A percentile compares a stretch with the other conserved stretches of the same genome.
phyloP scores from a whole-genome alignment of 108 stramenopile species.

The Phaeodactylum tricornutum region DNA sequence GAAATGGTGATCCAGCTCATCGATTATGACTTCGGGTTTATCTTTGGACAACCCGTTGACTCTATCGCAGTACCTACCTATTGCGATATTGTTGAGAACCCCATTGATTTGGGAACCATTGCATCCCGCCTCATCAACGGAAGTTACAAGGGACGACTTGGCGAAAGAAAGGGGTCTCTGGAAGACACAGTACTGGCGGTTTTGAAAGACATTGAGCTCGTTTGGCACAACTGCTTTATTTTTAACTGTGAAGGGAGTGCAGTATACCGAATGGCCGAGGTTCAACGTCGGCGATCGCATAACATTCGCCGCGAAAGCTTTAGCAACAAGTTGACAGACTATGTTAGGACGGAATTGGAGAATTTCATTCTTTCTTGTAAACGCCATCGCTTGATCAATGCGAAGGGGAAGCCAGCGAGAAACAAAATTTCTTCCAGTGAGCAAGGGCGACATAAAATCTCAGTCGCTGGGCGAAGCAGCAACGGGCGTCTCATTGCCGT shows the following conservation, averaged over 20 bases:
- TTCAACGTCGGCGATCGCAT: slow-evolving; percentile 30
- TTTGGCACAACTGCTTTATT: slow-evolving; percentile 72
- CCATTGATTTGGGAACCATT: slow-evolving; percentile 74
- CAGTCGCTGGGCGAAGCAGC: slow-evolving; percentile 1
- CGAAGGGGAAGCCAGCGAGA: slow-evolving; percentile 4
- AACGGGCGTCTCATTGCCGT: slow-evolving; percentile 37
- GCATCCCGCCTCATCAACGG: slow-evolving; percentile 35
- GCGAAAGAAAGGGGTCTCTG: slow-evolving; percentile 5
- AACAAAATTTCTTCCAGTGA: slow-evolving; percentile 8
- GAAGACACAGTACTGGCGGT: slow-evolving; percentile 30
- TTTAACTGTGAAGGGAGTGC: slow-evolving; percentile 56
- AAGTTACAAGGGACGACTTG: no score
- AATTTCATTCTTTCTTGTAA: slow-evolving; percentile 9
- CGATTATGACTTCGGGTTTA: slow-evolving; percentile 56
- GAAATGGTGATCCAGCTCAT: slow-evolving; percentile 41
- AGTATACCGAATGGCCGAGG: slow-evolving; percentile 57
- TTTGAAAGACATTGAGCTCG: slow-evolving; percentile 56
- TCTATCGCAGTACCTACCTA: slow-evolving; percentile 32
- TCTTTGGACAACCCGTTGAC: slow-evolving; percentile 58
- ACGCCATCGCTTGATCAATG: slow-evolving; percentile 4
- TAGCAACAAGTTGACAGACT: slow-evolving; percentile 21
- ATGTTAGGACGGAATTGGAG: slow-evolving; percentile 22
- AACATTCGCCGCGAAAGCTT: slow-evolving; percentile 28
- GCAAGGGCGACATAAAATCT: slow-evolving; percentile 20
- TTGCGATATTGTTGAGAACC: slow-evolving; percentile 32